phyloP scores from a whole-genome alignment of 1,284 basidiomycete genomes.

The Peniophora sp. region DNA sequence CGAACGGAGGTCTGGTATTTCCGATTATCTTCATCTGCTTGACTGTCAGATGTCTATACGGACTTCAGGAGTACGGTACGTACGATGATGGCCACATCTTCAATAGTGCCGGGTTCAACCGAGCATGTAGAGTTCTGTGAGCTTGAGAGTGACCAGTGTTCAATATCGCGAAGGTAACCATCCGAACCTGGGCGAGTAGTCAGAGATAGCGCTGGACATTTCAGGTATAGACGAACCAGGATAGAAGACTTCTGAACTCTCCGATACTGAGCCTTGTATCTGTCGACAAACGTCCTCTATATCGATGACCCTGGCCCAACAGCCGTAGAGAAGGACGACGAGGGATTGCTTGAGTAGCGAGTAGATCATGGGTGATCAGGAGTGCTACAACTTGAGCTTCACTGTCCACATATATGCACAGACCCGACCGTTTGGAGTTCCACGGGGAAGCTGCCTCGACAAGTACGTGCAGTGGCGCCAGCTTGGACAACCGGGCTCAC shows the following conservation, averaged over 20 bases:
- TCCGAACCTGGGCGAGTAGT: constrained; percentile 9
- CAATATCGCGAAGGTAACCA: constrained; percentile 28
- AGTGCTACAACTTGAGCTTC: too few species aligned
- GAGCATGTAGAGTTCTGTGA: constrained; percentile 33
- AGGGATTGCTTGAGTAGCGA: too few species aligned
- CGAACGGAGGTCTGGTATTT: neutral
- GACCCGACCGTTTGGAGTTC: too few species aligned
- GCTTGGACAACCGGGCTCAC: too few species aligned
- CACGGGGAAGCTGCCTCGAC: too few species aligned
- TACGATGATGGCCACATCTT: constrained; percentile 37
- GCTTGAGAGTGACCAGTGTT: constrained; percentile 38
- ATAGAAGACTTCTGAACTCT: neutral
- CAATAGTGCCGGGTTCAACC: constrained; percentile 39
- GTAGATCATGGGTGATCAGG: too few species aligned
- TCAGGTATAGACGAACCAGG: neutral
- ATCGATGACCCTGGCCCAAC: neutral
- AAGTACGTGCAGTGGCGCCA: too few species aligned
- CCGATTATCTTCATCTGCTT: neutral
- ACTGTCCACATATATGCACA: too few species aligned
- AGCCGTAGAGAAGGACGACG: too few species aligned
- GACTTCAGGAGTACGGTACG: constrained; percentile 23
- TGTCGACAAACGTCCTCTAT: neutral
- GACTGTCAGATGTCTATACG: constrained; percentile 4
- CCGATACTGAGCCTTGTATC: neutral
- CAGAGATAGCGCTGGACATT: neutral